phyloP scores from a whole-genome alignment of 257 asterid genomes.

The Primulina eburnea region DNA sequence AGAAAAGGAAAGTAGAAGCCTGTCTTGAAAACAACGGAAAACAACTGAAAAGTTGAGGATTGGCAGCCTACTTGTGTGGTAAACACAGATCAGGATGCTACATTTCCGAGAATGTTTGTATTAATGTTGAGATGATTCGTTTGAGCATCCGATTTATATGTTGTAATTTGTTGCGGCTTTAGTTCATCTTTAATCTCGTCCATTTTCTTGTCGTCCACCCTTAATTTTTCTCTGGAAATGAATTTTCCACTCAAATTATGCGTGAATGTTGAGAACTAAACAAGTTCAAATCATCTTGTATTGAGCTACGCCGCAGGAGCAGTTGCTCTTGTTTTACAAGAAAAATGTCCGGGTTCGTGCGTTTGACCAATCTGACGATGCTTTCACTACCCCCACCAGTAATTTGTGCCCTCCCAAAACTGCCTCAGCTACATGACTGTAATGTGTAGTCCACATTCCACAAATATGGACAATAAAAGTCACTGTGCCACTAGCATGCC shows the following conservation, averaged over 20 bases:
- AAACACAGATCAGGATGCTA: background rate
- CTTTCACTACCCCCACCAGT: background rate
- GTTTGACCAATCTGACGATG: background rate
- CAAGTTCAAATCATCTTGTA: background rate
- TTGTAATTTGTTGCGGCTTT: background rate
- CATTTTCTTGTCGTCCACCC: background rate
- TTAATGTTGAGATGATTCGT: background rate
- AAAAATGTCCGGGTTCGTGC: background rate
- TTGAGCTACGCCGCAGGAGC: background rate
- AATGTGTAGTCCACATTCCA: conserved; percentile 16
- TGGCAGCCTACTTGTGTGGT: background rate
- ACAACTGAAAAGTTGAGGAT: conserved; percentile 26
- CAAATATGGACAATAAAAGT: conserved; percentile 3
- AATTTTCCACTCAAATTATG: background rate
- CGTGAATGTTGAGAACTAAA: background rate
- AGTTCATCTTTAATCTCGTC: background rate
- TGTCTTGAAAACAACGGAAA: conserved; percentile 44
- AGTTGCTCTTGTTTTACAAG: background rate
- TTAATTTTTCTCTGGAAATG: background rate
- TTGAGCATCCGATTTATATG: background rate
- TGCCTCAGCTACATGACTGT: conserved; percentile 8
- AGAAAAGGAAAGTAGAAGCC: conserved; percentile 76
- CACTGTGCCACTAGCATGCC: background rate
- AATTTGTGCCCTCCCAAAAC: background rate
- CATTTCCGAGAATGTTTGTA: background rate